These are phyloP conservation scores for Calonectria honghensis DNA, from an alignment of 2,329 filamentous ascomycete genomes.

Conservation along the genomic window DNA sequence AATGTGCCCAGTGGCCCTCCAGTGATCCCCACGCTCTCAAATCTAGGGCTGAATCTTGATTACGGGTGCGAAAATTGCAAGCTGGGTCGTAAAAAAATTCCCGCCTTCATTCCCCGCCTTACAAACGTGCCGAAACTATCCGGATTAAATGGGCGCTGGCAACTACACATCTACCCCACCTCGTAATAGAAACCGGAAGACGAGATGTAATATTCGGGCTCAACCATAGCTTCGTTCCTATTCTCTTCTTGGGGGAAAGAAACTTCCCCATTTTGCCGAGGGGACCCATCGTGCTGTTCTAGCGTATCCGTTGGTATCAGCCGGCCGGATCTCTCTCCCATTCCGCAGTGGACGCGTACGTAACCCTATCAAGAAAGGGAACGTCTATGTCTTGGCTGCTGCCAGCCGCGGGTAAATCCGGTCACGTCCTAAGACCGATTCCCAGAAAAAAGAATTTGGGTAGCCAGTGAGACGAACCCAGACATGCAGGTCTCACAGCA, in stretches of 20 bases:
- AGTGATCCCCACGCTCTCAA: constrained; percentile 11
- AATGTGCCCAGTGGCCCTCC: neutral
- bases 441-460: neutral
- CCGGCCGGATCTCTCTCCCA: neutral
- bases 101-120: neutral
- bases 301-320: neutral
- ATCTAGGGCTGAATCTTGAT: constrained; percentile 27
- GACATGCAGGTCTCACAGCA: constrained; percentile 35
- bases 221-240: neutral
- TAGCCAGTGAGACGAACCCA: constrained; percentile 25
- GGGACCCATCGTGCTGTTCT: neutral
- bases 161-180: neutral
- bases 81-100: neutral
- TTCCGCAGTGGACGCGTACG: constrained; percentile 37
- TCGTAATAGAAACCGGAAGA: neutral
- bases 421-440: constrained; percentile 30
- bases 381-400: constrained; percentile 34
- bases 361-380: constrained; percentile 38
- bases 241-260: neutral
- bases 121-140: neutral
- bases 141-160: neutral
- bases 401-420: constrained; percentile 39
- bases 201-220: neutral
- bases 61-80: constrained; percentile 16
- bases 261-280: constrained; percentile 12